phyloP scores from a whole-genome alignment of 2,329 filamentous ascomycete species.

The Dothideomycetes sp. region DNA sequence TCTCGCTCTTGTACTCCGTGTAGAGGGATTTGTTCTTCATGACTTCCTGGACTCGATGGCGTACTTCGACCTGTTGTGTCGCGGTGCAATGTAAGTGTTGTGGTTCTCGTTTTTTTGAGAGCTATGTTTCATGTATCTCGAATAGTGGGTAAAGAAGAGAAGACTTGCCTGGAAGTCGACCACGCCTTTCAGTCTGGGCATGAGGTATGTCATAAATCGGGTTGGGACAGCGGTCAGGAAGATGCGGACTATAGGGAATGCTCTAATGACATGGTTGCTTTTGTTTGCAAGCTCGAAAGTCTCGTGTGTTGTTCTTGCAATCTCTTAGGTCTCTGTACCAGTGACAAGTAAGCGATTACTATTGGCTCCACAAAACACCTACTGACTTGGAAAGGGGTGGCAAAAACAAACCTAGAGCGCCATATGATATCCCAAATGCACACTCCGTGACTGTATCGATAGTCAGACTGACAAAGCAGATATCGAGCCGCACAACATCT shows the following conservation, averaged over 20 bases:
- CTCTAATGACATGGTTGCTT: not conserved
- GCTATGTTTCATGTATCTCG: no score
- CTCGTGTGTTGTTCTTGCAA: not conserved
- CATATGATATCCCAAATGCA: not conserved
- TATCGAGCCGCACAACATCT: not conserved
- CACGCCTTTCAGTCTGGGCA: not conserved
- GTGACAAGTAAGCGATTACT: not conserved
- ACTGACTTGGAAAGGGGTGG: not conserved
- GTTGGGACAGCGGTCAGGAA: not conserved
- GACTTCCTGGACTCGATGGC: not conserved
- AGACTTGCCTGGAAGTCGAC: not conserved
- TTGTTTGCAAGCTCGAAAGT: not conserved
- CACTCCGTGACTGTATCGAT: not conserved
- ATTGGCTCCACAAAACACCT: no score
- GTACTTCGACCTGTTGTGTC: not conserved
- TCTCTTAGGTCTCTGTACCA: not conserved
- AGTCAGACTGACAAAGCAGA: not conserved
- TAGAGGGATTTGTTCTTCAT: not conserved
- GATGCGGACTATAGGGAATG: not conserved
- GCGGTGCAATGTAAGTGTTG: not conserved
- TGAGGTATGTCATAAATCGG: not conserved
- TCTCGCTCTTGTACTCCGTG: not conserved
- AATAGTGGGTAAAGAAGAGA: no score
- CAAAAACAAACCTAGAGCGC: not conserved
- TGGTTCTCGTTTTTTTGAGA: not conserved